Base-by-base conservation (phyloP, 805 yeast genomes). In the Wickerhamomyces tratensis region DNA sequence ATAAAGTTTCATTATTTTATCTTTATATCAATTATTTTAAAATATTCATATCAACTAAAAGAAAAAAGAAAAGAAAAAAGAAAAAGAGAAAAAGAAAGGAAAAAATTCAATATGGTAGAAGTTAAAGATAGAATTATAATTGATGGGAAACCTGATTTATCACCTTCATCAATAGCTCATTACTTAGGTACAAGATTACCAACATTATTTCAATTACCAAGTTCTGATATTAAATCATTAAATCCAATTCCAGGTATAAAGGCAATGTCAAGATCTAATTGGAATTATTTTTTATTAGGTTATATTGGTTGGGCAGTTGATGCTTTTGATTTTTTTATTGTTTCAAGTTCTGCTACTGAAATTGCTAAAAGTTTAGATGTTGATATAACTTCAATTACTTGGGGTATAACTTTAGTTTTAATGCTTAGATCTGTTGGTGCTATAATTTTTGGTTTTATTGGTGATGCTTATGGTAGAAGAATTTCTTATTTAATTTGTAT, bases 371-470 rank as follows among this genome's bases (percentile, higher is more conserved):
- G 71, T 3, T 69, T 82, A 41, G 65, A 64, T 37, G 63, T 59
- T 8, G 42, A 66, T 1, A 68, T 74, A 26, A 64, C 67, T 25
- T 73, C 71, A 39, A 68, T 82, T 50, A 76, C 86, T 10, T 81
- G 86, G 85, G 88, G 86, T 39, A 72, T 82, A 48, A 79, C 86
- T 11, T 64, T 80, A 46, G 87, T 80, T 38, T 69, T 82, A 29
- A 81, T 82, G 86, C 66, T 80, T 41, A 69, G 87, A 43, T 72
- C 84, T 3, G 74, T 76, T 5, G 88, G 88, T 31, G 86, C 87
- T 2, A 58, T 79, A 12, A 61, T 74, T 35, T 79, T 82, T 54
- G 89, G 89, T 37, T 57, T 71, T 25, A 62, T 75, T 48, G 72
- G 79, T 27, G 89, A 82, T 54, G 65, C 68, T 36, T 73, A 68